Evolutionary conservation across 2,329 filamentous ascomycete species (phyloP), one percentile per base, ranked within the genome.

Genomic region (Aspergillus sp.): DNA sequence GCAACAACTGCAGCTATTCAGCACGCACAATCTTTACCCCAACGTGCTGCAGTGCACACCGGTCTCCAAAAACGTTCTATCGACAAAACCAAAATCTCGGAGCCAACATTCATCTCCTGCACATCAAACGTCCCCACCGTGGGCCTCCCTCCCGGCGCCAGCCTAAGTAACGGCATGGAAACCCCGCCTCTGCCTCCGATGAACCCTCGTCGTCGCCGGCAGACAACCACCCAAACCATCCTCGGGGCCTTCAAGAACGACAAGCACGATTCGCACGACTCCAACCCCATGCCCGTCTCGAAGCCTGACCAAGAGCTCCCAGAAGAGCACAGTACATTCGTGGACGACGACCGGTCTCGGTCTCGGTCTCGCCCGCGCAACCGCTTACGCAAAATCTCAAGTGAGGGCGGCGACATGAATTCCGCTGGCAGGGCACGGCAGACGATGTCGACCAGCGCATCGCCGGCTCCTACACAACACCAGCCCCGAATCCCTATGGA

Each of bases 61-160:
- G 61, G 66, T 54, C 69, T 75, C 5, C 79, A 83, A 38, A 87
- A 86, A 74, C 81, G 82, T 64, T 78, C 80, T 0, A 77, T 88
- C 48, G 81, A 81, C 60, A 88, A 88, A 70, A 75, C 78, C 12
- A 81, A 83, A 56, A 88, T 88, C 49, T 86, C 84, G 2, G 85
- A 88, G 64, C 85, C 85, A 0, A 78, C 74, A 3, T 76, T 80
- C 48, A 67, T 80, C 9, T 79, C 77, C 4, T 75, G 78, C 9
- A 87, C 85, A 4, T 85, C 82, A 2, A 82, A 83, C 44, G 79
- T 86, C 26, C 83, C 85, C 45, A 81, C 82, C 0, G 76, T 86
- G 36, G 82, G 81, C 36, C 76, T 87, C 11, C 83, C 84, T 13
- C 67, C 78, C n/a, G 81, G 81, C 26, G 80, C 82, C 2, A 81